phyloP scores from a whole-genome alignment of 345 rosid species.

The Lepidium sativum region DNA sequence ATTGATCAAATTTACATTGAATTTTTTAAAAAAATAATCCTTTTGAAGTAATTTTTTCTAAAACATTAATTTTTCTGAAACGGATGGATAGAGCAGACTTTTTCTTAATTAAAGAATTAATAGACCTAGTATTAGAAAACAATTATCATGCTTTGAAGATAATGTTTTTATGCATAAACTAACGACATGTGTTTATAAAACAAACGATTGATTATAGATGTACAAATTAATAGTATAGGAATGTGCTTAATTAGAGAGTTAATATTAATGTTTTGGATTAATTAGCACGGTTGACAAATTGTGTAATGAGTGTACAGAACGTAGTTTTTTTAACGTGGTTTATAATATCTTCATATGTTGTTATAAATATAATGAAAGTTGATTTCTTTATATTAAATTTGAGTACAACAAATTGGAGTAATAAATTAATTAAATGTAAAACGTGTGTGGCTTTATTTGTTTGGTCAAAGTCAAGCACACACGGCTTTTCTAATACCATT shows the following conservation, averaged over 20 bases:
- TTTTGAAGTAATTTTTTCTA: too few species aligned
- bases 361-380: background rate
- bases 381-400: too few species aligned
- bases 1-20: too few species aligned
- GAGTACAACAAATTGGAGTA: background rate
- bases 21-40: too few species aligned
- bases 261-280: background rate
- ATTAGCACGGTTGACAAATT: background rate
- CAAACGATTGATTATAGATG: background rate
- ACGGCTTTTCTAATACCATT: conserved; percentile 15
- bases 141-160: background rate
- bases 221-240: background rate
- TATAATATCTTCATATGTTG: too few species aligned
- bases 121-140: background rate
- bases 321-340: too few species aligned
- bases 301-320: conserved; percentile 24
- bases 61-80: too few species aligned
- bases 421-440: background rate
- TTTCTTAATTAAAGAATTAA: background rate
- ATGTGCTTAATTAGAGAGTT: background rate
- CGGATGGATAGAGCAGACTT: too few species aligned
- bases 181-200: background rate
- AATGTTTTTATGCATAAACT: background rate
- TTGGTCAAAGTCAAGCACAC: conserved; percentile 31
- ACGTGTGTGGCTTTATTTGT: conserved; percentile 9